These are phyloP conservation scores for Colletotrichum sp. DNA, from an alignment of 2,329 filamentous ascomycete genomes.

Conservation along the genomic window DNA sequence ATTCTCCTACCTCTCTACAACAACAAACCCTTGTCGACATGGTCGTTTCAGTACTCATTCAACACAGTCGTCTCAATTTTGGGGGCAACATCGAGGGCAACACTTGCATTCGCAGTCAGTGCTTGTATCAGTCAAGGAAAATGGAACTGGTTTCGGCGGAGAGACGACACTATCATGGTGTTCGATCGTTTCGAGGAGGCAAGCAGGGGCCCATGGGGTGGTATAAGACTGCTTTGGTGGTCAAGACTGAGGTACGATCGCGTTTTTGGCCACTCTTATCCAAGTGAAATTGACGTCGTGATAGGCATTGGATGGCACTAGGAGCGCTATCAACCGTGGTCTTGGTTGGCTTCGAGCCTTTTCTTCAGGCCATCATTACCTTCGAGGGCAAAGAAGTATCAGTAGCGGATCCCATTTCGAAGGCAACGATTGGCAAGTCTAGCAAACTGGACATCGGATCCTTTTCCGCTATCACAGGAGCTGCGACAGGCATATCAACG, in stretches of 20 bases:
- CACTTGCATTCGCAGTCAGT: background rate
- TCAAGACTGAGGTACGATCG: background rate
- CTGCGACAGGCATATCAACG: background rate
- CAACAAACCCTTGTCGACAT: background rate
- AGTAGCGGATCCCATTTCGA: background rate
- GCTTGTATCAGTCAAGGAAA: background rate
- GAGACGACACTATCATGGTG: background rate
- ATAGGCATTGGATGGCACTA: background rate
- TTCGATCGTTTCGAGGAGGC: slow-evolving; percentile 5
- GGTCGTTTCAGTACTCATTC: background rate
- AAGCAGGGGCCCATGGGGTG: background rate
- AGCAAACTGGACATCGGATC: background rate
- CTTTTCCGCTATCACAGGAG: background rate
- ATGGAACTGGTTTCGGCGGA: background rate
- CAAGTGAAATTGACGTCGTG: no score
- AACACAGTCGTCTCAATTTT: background rate
- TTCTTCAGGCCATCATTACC: background rate
- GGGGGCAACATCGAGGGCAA: background rate
- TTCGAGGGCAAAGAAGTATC: background rate
- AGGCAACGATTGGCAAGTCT: background rate
- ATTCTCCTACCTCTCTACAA: background rate
- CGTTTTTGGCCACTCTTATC: no score
- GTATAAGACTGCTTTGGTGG: background rate
- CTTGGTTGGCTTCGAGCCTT: background rate
- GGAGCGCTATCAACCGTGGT: background rate